Base-by-base conservation (phyloP, 768 basidiomycete species). In the Termitomyces sp. region DNA sequence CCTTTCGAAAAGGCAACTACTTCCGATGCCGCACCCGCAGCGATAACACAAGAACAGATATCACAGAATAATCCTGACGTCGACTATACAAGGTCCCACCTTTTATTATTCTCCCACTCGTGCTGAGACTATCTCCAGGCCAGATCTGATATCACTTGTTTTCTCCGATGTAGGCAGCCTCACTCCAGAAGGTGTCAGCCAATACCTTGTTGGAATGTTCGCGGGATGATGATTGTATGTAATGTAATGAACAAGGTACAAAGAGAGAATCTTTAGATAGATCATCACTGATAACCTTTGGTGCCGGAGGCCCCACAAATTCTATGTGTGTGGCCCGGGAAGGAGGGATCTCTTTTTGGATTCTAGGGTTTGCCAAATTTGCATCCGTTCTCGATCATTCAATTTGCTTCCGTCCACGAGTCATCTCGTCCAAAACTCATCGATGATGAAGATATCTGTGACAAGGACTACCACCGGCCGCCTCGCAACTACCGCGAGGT, bases 121-220 rank as follows among this genome's bases (percentile, higher is more conserved):
- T 36, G 40, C 42, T 57, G 25, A 56, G 22, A 49, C 46, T 42
- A 35, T 40, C 56, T 56, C 11, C 60, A 92, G 90, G 65, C 92
- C 95, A 51, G 94, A 98, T 75, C 75, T 96, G 60, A 96, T 98
- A 59, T 89, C 92, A 33, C 80, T 98, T 35, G 92, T 98, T 35
- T 91, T 98, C 67, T 93, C 91, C 53, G 96, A 98, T 63, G 85
- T 98, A 39, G 96, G 96, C 20, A 91, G 91, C 62, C 77, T 95
- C 58, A 94, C 92, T 20, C 93, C 94, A 31, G 90, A 92, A 72
- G 90, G 91, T 54, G 92, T 97, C 60, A 94, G 91, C 71, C 93
- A 94, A 69, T 95, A 95, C 68, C 80, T 97, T 41, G 94, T 97
- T 55, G 93, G 91, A 60, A 94, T 95, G 86, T 96, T 92, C 74